These are phyloP conservation scores for Stenocarpella maydis DNA, from an alignment of 2,329 filamentous ascomycete species.

Conservation along the genomic window DNA sequence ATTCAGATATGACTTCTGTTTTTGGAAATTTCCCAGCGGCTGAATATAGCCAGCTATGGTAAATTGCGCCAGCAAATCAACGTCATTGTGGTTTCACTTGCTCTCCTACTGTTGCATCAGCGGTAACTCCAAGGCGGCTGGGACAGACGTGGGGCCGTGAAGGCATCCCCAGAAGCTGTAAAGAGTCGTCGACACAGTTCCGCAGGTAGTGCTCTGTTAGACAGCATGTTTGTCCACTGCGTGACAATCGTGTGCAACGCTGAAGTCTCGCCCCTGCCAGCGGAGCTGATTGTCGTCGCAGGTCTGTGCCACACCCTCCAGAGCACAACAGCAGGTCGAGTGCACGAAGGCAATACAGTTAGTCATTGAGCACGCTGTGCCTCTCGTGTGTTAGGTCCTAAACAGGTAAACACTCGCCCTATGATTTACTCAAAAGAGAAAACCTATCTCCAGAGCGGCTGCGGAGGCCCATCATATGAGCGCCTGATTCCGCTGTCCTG, in stretches of 20 bases:
- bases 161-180: not conserved
- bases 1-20: not conserved
- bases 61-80: not conserved
- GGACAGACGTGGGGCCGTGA: not conserved
- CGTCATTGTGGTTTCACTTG: not conserved
- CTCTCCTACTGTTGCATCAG: not conserved
- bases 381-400: not conserved
- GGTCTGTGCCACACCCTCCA: not conserved
- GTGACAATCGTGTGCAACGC: not conserved
- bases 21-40: not conserved
- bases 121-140: not conserved
- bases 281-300: not conserved
- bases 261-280: constrained; percentile 2
- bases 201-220: not conserved
- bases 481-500: not conserved
- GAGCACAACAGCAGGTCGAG: not conserved
- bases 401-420: not conserved
- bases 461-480: not conserved
- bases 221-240: not conserved
- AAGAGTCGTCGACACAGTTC: not conserved
- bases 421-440: not conserved
- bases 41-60: not conserved
- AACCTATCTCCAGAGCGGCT: not conserved
- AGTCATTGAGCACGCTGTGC: not conserved
- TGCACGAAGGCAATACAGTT: not conserved